Evolutionary conservation across 2,329 filamentous ascomycete genomes (phyloP).

Genomic region (Ophiostoma triangulosporum): DNA sequence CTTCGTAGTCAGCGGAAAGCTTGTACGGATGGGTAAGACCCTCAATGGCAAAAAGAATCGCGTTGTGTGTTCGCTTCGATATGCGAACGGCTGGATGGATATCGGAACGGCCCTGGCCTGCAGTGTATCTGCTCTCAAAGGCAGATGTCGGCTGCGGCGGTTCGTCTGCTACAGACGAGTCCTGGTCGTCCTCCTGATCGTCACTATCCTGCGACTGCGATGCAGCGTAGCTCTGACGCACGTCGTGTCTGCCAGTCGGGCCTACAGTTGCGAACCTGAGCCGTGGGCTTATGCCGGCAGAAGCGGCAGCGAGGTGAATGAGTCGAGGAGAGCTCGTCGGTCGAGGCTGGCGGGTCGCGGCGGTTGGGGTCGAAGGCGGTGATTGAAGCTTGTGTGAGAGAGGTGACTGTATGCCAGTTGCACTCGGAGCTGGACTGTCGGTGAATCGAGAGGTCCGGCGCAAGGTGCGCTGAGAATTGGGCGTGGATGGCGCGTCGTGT

Average conservation of each 20-base stretch:
- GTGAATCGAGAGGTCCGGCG: conserved; percentile 40
- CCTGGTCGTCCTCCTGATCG: conserved; percentile 23
- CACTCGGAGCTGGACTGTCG: conserved; percentile 27
- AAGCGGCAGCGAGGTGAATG: conserved; percentile 34
- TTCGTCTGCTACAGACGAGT: conserved; percentile 19
- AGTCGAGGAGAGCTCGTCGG: conserved; percentile 15
- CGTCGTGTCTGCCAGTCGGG: conserved; percentile 15
- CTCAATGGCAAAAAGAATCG: conserved; percentile 85
- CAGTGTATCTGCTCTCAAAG: conserved; percentile 14
- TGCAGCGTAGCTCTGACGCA: conserved; percentile 16
- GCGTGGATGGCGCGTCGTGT: conserved; percentile 27
- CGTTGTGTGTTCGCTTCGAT: conserved; percentile 73
- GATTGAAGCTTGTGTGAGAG: not conserved
- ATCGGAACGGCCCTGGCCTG: conserved; percentile 21
- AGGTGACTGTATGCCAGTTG: not conserved
- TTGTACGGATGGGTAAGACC: conserved; percentile 68
- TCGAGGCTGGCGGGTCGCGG: not conserved
- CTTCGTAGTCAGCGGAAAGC: conserved; percentile 71
- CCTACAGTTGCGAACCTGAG: conserved; percentile 19
- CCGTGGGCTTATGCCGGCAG: conserved; percentile 33
- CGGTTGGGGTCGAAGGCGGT: not conserved
- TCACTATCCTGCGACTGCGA: conserved; percentile 36
- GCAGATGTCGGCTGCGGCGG: not conserved
- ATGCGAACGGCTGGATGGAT: conserved; percentile 46
- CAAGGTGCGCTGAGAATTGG: conserved; percentile 34